Conservation (phyloP, 768 basidiomycete genomes). For the Tylopilus sp. region DNA sequence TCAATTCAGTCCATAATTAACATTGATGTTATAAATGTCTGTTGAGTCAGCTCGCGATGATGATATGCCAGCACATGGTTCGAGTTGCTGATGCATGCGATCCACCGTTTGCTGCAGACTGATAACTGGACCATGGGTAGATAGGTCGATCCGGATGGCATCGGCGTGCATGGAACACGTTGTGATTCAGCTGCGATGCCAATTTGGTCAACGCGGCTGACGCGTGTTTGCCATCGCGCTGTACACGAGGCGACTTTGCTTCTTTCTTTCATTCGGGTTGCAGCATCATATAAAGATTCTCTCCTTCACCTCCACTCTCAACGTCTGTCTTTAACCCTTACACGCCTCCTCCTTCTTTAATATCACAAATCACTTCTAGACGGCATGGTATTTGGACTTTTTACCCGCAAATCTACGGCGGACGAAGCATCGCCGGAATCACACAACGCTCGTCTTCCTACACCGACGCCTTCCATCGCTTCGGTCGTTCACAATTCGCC, state of each 20-base stretch:
- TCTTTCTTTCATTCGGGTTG: slow-evolving; percentile 15
- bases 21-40: too few relatives aligned
- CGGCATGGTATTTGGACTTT: slow-evolving; percentile 41
- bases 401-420: slow-evolving; percentile 32
- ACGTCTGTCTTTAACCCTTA: neutral
- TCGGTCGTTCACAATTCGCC: slow-evolving; percentile 28
- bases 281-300: slow-evolving; percentile 9
- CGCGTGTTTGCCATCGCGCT: slow-evolving; percentile 18
- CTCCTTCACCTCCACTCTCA: neutral
- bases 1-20: too few relatives aligned
- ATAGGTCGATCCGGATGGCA: too few relatives aligned
- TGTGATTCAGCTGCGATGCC: slow-evolving; percentile 6
- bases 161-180: slow-evolving; percentile 2
- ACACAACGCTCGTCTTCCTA: slow-evolving; percentile 40
- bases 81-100: too few relatives aligned
- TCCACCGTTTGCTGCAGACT: too few relatives aligned
- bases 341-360: slow-evolving; percentile 6
- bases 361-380: slow-evolving; percentile 8
- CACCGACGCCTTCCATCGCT: slow-evolving; percentile 49
- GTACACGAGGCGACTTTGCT: slow-evolving; percentile 15
- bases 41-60: too few relatives aligned
- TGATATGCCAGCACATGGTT: too few relatives aligned
- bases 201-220: slow-evolving; percentile 4
- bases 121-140: too few relatives aligned
- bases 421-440: slow-evolving; percentile 6